A percentile compares a stretch with the other conserved stretches of the same genome.
These are phyloP conservation scores for Lenwebbia sp. DNA, from an alignment of 345 rosid genomes.

Conservation along the genomic window DNA sequence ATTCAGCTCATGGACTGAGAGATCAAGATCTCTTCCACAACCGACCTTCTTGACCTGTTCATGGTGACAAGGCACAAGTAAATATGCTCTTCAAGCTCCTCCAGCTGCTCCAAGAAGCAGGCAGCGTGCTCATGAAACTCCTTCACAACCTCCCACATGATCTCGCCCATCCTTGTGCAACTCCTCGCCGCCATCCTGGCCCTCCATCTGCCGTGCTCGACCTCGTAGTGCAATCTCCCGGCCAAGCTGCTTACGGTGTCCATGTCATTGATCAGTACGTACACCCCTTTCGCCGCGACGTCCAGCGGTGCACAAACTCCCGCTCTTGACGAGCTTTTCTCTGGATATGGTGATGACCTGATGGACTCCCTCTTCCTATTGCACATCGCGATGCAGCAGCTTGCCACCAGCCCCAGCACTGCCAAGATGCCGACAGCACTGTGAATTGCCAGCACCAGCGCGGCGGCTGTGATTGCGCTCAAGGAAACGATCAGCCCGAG, in stretches of 20 bases:
- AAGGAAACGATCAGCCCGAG: conserved; percentile 31
- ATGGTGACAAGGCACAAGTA: conserved; percentile 67
- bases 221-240: conserved; percentile 50
- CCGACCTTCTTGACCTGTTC: conserved; percentile 60
- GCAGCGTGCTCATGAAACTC: conserved; percentile 34
- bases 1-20: not conserved
- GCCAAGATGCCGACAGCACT: conserved; percentile 46
- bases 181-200: conserved; percentile 44
- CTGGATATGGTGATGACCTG: not conserved
- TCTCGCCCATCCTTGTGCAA: conserved; percentile 23
- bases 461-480: conserved; percentile 20
- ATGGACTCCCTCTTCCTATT: not conserved
- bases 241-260: conserved; percentile 49
- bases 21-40: conserved; percentile 26
- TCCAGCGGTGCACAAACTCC: conserved; percentile 49
- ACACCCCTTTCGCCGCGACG: conserved; percentile 60
- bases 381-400: not conserved
- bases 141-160: conserved; percentile 34
- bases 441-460: conserved; percentile 50
- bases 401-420: conserved; percentile 36
- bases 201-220: conserved; percentile 45
- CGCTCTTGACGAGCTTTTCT: not conserved
- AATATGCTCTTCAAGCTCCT: conserved; percentile 71
- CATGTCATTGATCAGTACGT: conserved; percentile 54
- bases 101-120: conserved; percentile 49